Conservation (phyloP, 2,329 filamentous ascomycete species). For the Epichloe baconii region DNA sequence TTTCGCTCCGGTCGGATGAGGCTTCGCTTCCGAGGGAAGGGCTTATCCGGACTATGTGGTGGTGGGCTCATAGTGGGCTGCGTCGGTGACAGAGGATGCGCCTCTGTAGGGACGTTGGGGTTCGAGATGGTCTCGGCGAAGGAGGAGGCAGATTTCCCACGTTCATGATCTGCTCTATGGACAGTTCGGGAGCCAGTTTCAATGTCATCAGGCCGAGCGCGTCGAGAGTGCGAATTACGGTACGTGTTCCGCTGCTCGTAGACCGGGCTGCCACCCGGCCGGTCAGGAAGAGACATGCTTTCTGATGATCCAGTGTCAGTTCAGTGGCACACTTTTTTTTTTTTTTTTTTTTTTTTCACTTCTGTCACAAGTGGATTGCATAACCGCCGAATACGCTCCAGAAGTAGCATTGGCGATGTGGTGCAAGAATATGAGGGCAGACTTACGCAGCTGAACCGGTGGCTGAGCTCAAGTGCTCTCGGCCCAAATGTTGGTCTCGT, state of each 20-base stretch:
- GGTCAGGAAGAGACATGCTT: slow-evolving; percentile 49
- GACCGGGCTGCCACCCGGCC: slow-evolving; percentile 50
- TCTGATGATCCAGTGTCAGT: slow-evolving; percentile 10
- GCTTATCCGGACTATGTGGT: slow-evolving; percentile 17
- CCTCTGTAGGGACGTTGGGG: slow-evolving; percentile 43
- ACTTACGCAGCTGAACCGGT: background rate
- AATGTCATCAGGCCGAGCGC: slow-evolving; percentile 52
- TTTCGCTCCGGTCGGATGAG: slow-evolving; percentile 81
- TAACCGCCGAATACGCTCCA: too few relatives aligned
- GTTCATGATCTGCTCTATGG: slow-evolving; percentile 30
- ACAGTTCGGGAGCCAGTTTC: slow-evolving; percentile 48
- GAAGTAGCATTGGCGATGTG: background rate
- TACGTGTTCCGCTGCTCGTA: slow-evolving; percentile 51
- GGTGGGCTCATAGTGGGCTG: slow-evolving; percentile 19
- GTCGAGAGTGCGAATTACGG: slow-evolving; percentile 54
- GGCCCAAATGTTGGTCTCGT: background rate
- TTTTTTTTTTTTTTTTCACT: background rate
- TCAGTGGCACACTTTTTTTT: too few relatives aligned
- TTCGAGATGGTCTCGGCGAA: slow-evolving; percentile 43
- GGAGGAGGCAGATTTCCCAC: slow-evolving; percentile 44
- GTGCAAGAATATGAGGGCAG: background rate
- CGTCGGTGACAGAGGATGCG: slow-evolving; percentile 38
- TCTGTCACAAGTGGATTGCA: background rate
- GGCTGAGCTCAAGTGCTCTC: background rate
- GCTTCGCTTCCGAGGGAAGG: slow-evolving; percentile 63